Percentiles rank a stretch among this genome's conserved stretches.
Conservation (phyloP, 2,329 filamentous ascomycete genomes). For the Penicillium sp. region DNA sequence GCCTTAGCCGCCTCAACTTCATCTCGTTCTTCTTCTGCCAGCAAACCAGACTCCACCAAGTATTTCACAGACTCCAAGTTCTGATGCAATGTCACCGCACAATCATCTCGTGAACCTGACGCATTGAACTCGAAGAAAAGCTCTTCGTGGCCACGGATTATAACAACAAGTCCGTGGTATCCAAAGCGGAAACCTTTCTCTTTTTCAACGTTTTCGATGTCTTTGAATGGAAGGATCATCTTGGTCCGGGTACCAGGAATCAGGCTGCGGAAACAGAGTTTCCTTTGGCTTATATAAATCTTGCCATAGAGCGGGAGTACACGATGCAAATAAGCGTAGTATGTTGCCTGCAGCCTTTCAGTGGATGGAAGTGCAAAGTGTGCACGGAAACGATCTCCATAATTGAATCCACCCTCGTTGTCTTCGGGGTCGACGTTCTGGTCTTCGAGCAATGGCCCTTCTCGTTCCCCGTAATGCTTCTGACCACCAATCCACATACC, state of each 20-base stretch:
- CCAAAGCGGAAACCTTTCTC: conserved; percentile 93
- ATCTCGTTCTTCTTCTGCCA: conserved; percentile 67
- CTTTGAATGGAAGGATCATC: conserved; percentile 82
- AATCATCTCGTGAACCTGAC: conserved; percentile 80
- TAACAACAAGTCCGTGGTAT: conserved; percentile 86
- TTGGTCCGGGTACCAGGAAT: conserved; percentile 88
- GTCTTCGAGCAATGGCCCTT: conserved; percentile 67
- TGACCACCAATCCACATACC: conserved; percentile 94
- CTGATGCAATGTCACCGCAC: conserved; percentile 75
- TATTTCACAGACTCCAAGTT: conserved; percentile 71
- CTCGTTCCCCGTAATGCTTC: conserved; percentile 79
- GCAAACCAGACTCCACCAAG: conserved; percentile 66
- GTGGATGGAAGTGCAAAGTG: conserved; percentile 86
- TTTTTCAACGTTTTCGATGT: conserved; percentile 90
- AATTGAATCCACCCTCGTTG: conserved; percentile 53
- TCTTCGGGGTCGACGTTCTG: conserved; percentile 56
- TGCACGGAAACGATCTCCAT: conserved; percentile 70
- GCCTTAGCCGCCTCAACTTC: conserved; percentile 72
- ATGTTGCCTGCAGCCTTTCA: conserved; percentile 83
- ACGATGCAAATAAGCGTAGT: conserved; percentile 87
- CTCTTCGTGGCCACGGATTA: conserved; percentile 91
- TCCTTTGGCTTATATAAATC: conserved; percentile 84
- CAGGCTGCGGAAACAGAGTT: conserved; percentile 90
- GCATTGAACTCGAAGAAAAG: conserved; percentile 91
- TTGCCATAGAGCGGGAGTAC: conserved; percentile 93